phyloP scores from a whole-genome alignment of 1,284 basidiomycete genomes.

The Ceratorhiza oryzae-sativae region DNA sequence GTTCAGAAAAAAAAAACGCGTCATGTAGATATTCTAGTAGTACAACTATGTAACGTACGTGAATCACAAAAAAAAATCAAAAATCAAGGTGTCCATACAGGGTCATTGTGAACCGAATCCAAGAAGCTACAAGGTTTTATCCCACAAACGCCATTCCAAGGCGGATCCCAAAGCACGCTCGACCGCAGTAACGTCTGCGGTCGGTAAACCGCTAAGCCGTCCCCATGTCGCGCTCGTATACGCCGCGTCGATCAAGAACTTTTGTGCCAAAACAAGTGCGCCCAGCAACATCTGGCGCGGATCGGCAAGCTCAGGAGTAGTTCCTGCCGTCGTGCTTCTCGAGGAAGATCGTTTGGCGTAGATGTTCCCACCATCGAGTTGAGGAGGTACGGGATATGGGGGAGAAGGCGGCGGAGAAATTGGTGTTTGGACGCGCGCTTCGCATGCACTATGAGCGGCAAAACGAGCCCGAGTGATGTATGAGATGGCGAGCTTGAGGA shows the following conservation, averaged over 20 bases:
- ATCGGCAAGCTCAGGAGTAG: conserved; percentile 20
- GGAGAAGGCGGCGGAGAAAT: conserved; percentile 36
- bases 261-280: conserved; percentile 30
- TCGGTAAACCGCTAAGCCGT: conserved; percentile 20
- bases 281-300: conserved; percentile 34
- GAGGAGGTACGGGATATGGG: conserved; percentile 7
- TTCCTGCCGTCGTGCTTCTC: not conserved
- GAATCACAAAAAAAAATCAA: not conserved
- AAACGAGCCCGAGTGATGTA: conserved; percentile 32
- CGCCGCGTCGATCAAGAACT: conserved; percentile 33
- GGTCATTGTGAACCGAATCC: not conserved
- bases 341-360: conserved; percentile 4
- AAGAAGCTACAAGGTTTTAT: conserved; percentile 12
- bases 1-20: conserved; percentile 4
- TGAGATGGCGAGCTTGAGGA: conserved; percentile 23
- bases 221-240: conserved; percentile 36
- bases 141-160: conserved; percentile 29
- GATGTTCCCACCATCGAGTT: not conserved
- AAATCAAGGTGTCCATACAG: conserved; percentile 26
- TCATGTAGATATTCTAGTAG: conserved; percentile 25
- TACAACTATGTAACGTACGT: conserved; percentile 23
- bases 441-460: conserved; percentile 20
- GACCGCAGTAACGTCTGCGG: conserved; percentile 22
- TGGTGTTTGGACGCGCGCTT: conserved; percentile 20
- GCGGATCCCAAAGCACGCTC: conserved; percentile 29